A percentile compares a stretch with the other conserved stretches of the same genome.
These are phyloP conservation scores for Pseudozyma sp. DNA, from an alignment of 1,284 basidiomycete species.

Conservation along the genomic window DNA sequence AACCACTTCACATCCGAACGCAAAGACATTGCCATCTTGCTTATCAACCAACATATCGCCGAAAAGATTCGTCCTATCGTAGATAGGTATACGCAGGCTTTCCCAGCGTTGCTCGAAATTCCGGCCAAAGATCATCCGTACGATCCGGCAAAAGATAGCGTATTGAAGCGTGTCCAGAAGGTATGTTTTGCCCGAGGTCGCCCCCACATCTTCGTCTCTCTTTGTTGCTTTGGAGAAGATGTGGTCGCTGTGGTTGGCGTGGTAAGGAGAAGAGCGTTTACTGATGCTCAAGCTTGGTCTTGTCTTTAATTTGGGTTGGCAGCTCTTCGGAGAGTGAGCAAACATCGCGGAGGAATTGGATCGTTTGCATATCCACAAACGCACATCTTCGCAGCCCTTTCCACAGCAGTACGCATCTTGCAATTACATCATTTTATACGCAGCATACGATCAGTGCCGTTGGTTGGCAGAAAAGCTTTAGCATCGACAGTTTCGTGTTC, in stretches of 20 bases:
- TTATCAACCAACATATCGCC: conserved; percentile 70
- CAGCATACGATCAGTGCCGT: too few species aligned
- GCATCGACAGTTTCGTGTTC: too few species aligned
- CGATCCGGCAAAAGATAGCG: conserved; percentile 93
- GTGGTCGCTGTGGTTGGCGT: too few species aligned
- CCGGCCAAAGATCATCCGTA: conserved; percentile 82
- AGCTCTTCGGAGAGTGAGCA: conserved; percentile 16
- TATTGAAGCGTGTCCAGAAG: conserved; percentile 95
- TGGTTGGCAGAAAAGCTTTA: too few species aligned
- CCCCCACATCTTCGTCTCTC: neutral
- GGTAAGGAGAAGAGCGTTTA: too few species aligned
- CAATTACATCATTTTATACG: too few species aligned
- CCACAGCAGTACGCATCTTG: too few species aligned
- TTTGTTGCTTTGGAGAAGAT: neutral
- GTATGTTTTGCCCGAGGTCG: conserved; percentile 26
- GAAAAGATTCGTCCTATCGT: conserved; percentile 96
- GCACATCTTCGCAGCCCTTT: neutral
- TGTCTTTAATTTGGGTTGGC: too few species aligned
- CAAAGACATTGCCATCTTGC: conserved; percentile 67
- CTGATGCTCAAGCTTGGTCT: too few species aligned
- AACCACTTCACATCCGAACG: conserved; percentile 59
- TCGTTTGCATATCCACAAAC: neutral
- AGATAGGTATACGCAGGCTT: conserved; percentile 93
- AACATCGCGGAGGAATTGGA: too few species aligned
- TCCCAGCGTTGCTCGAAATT: conserved; percentile 96